Evolutionary conservation across 1,284 basidiomycete genomes (phyloP).

Genomic region (Mycena sp.): DNA sequence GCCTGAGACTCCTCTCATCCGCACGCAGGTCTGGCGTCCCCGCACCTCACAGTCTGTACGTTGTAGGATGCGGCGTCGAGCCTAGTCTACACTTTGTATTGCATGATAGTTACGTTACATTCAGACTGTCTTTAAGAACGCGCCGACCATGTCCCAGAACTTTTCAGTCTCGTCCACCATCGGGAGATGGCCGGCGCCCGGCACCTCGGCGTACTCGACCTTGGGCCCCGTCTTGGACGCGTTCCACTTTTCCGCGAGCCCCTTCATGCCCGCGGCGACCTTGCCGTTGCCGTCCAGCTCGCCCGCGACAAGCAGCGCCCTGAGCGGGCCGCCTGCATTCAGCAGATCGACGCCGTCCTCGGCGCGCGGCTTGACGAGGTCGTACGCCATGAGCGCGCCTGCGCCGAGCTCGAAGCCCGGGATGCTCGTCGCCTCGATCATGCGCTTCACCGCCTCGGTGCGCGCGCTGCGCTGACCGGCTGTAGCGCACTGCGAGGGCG

Average conservation of each 20-base stretch:
- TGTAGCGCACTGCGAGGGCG: constrained; percentile 37
- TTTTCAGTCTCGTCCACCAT: constrained; percentile 57
- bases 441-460: constrained; percentile 42
- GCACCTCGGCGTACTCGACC: constrained; percentile 47
- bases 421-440: constrained; percentile 50
- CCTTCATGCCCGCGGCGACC: constrained; percentile 48
- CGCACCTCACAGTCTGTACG: constrained; percentile 21
- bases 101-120: neutral
- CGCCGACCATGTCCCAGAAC: constrained; percentile 45
- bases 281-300: constrained; percentile 57
- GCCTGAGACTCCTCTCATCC: neutral
- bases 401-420: constrained; percentile 56
- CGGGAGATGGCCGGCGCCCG: constrained; percentile 55
- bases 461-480: constrained; percentile 29
- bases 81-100: neutral
- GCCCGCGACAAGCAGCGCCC: constrained; percentile 54
- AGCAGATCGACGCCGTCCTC: constrained; percentile 27
- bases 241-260: constrained; percentile 48
- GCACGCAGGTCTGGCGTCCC: constrained; percentile 13
- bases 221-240: constrained; percentile 31
- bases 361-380: constrained; percentile 40
- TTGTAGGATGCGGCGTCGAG: neutral
- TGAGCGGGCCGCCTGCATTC: constrained; percentile 33
- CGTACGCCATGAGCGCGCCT: constrained; percentile 53
- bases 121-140: constrained; percentile 38